phyloP scores from a whole-genome alignment of 1,284 basidiomycete species.

The Pascua sp. region DNA sequence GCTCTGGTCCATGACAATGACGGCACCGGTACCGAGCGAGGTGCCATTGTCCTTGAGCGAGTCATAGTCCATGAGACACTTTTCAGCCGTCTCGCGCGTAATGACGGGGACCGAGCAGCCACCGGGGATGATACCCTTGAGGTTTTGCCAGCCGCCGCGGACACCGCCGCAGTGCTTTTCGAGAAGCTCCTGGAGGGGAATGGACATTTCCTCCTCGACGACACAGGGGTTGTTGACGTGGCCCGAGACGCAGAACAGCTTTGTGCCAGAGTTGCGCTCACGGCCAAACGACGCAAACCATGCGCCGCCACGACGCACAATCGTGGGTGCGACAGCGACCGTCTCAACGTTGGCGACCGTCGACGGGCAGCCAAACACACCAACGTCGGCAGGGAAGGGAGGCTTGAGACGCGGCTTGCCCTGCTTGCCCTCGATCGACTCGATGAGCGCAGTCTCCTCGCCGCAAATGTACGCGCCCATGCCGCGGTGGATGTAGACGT shows the following conservation, averaged over 20 bases:
- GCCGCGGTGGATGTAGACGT: constrained; percentile 96
- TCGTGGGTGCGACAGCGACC: constrained; percentile 94
- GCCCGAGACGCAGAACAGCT: constrained; percentile 91
- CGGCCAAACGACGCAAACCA: constrained; percentile 95
- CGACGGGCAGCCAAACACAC: constrained; percentile 92
- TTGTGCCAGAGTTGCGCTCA: constrained; percentile 91
- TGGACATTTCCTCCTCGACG: constrained; percentile 98
- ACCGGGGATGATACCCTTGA: constrained; percentile 87
- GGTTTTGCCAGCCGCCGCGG: constrained; percentile 90
- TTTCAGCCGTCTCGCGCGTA: constrained; percentile 72
- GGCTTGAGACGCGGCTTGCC: constrained; percentile 97
- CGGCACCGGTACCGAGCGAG: constrained; percentile 93
- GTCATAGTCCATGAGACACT: constrained; percentile 98
- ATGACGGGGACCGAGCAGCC: constrained; percentile 95
- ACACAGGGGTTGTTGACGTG: constrained; percentile 99
- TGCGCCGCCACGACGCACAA: constrained; percentile 80
- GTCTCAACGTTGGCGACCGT: constrained; percentile 99
- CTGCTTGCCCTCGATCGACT: constrained; percentile 94
- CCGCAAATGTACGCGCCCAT: constrained; percentile 99
- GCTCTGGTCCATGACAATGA: constrained; percentile 98
- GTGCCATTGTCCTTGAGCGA: constrained; percentile 92
- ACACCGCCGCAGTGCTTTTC: constrained; percentile 98
- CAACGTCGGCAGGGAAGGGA: constrained; percentile 98
- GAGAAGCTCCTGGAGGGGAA: constrained; percentile 86
- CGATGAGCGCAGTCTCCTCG: constrained; percentile 96